phyloP scores from a whole-genome alignment of 768 basidiomycete species.

The Scleroderma citrinum region DNA sequence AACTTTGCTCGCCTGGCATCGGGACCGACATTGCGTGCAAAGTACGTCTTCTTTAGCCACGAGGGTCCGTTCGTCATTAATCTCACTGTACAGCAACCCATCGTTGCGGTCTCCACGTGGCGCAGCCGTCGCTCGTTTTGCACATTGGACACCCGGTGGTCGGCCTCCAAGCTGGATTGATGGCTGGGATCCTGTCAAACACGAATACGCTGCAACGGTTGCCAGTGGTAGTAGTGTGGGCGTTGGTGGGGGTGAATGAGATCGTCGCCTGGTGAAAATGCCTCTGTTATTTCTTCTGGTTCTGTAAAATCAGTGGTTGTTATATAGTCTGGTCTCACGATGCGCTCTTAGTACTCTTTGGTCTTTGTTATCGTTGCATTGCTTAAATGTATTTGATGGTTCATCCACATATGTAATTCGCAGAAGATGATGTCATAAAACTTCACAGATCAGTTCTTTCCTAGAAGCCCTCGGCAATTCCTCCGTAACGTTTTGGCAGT shows the following conservation, averaged over 20 bases:
- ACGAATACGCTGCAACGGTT: conserved; percentile 40
- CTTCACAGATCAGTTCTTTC: neutral
- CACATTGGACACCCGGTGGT: conserved; percentile 23
- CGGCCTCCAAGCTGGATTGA: conserved; percentile 36
- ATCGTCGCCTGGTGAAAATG: too few relatives aligned
- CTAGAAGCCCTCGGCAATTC: conserved; percentile 50
- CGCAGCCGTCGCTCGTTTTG: conserved; percentile 12
- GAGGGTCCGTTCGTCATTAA: too few relatives aligned
- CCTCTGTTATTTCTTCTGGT: too few relatives aligned
- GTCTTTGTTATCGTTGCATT: too few relatives aligned
- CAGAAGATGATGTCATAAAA: neutral
- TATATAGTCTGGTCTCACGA: too few relatives aligned
- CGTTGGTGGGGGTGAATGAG: conserved; percentile 18
- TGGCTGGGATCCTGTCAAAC: conserved; percentile 34
- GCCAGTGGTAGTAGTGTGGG: conserved; percentile 32
- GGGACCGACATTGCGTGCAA: conserved; percentile 59
- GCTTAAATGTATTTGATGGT: too few relatives aligned
- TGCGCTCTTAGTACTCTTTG: too few relatives aligned
- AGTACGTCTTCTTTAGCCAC: conserved; percentile 28
- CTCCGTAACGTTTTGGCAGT: conserved; percentile 69
- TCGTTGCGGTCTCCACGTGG: conserved; percentile 13
- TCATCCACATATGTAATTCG: too few relatives aligned
- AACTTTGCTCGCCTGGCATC: conserved; percentile 66
- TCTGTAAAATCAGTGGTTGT: too few relatives aligned
- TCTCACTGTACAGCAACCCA: conserved; percentile 26